These are phyloP conservation scores for Kurtzmaniella quercitrusa DNA, from an alignment of 1,139 yeast species.

Conservation along the genomic window DNA sequence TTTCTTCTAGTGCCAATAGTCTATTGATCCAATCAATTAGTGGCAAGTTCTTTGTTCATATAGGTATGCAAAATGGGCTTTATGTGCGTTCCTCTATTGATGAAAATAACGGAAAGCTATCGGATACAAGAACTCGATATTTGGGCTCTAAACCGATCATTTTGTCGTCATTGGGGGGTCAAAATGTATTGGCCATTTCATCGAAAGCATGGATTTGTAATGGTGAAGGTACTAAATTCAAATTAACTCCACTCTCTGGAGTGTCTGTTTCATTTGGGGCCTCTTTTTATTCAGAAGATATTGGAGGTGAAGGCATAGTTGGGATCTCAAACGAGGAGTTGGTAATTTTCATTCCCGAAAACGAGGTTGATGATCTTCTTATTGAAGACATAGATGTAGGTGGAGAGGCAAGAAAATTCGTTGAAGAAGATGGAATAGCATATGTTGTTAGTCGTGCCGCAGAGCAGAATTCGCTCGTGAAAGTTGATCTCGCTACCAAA, in stretches of 20 bases:
- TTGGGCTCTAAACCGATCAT: slow-evolving; percentile 64
- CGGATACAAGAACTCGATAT: slow-evolving; percentile 68
- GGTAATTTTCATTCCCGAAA: slow-evolving; percentile 57
- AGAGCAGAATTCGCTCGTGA: not conserved
- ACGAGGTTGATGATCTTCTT: slow-evolving; percentile 38
- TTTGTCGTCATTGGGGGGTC: slow-evolving; percentile 32
- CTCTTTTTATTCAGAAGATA: slow-evolving; percentile 62
- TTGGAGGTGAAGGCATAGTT: slow-evolving; percentile 56
- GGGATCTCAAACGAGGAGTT: slow-evolving; percentile 51
- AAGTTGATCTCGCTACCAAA: not conserved
- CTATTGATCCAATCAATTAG: slow-evolving; percentile 32
- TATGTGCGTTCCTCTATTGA: slow-evolving; percentile 64
- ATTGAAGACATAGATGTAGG: slow-evolving; percentile 41
- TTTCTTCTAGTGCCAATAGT: slow-evolving; percentile 55
- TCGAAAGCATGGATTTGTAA: slow-evolving; percentile 38
- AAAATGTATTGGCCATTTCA: slow-evolving; percentile 34
- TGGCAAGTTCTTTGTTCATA: slow-evolving; percentile 42
- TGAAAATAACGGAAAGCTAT: slow-evolving; percentile 55
- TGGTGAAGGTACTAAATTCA: slow-evolving; percentile 20
- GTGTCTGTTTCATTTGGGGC: slow-evolving; percentile 32
- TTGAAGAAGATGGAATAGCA: slow-evolving; percentile 9
- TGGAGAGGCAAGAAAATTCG: slow-evolving; percentile 51
- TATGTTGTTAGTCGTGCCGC: not conserved
- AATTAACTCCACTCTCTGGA: slow-evolving; percentile 39
- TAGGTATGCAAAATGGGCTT: slow-evolving; percentile 81